Evolutionary conservation across 805 yeast genomes (phyloP).

Genomic region (Nakazawaea holstii): DNA sequence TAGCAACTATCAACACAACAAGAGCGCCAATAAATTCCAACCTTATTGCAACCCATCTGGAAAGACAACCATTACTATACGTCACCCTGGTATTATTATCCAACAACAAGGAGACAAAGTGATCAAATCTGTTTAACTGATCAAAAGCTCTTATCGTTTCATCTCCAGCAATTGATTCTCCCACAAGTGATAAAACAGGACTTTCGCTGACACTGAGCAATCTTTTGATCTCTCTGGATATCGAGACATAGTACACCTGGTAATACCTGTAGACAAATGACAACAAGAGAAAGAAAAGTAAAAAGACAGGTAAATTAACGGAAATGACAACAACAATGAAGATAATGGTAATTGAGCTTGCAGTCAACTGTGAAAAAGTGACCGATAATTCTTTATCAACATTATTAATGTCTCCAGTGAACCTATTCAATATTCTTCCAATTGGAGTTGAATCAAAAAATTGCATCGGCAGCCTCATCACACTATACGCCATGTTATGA

Average conservation of each 20-base stretch:
- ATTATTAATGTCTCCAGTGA: constrained; percentile 55
- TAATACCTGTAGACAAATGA: constrained; percentile 59
- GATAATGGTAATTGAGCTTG: constrained; percentile 35
- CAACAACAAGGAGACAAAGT: constrained; percentile 44
- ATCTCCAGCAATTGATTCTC: constrained; percentile 74
- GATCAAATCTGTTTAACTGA: constrained; percentile 59
- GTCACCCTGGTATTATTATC: constrained; percentile 43
- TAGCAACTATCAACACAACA: constrained; percentile 47
- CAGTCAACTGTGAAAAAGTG: constrained; percentile 47
- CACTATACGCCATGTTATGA: constrained; percentile 47
- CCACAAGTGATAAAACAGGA: constrained; percentile 78
- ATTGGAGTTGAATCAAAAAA: constrained; percentile 72
- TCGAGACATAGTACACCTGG: constrained; percentile 62
- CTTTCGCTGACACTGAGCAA: constrained; percentile 62
- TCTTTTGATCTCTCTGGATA: constrained; percentile 77
- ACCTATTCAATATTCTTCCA: constrained; percentile 26
- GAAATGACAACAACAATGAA: constrained; percentile 50
- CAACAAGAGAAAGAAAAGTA: constrained; percentile 40
- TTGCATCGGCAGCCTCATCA: constrained; percentile 56
- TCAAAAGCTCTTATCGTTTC: constrained; percentile 73
- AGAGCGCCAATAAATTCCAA: constrained; percentile 56
- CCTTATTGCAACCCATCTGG: constrained; percentile 63
- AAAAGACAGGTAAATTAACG: constrained; percentile 47
- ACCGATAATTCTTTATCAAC: constrained; percentile 55
- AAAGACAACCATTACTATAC: constrained; percentile 49